phyloP scores from a whole-genome alignment of 179 eudicot species.

The Drosera spatulata region DNA sequence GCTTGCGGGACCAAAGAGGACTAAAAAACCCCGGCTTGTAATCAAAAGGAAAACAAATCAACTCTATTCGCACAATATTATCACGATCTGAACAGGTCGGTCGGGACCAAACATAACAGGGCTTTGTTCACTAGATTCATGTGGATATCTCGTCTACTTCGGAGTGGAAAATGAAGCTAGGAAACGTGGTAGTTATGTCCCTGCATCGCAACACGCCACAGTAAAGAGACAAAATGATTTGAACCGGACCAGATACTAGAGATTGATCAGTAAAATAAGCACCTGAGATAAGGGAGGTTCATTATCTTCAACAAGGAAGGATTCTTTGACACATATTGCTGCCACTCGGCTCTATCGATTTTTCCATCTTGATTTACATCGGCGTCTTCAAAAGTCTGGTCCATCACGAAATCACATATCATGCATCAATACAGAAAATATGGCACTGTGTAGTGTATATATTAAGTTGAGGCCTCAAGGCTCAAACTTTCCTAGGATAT shows the following conservation, averaged over 20 bases:
- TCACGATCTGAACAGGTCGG: not conserved
- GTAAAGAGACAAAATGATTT: too few relatives aligned
- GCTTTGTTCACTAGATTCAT: slow-evolving; percentile 6
- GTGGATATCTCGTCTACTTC: slow-evolving; percentile 32
- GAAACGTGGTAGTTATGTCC: slow-evolving; percentile 13
- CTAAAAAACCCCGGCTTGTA: too few relatives aligned
- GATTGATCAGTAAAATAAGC: slow-evolving; percentile 1
- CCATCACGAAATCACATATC: not conserved
- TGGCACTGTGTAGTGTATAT: not conserved
- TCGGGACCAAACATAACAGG: not conserved
- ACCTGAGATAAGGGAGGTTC: slow-evolving; percentile 81
- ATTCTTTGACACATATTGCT: slow-evolving; percentile 56
- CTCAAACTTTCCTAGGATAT: not conserved
- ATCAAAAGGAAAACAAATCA: not conserved
- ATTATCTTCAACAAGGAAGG: slow-evolving; percentile 74
- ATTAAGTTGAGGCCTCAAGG: not conserved
- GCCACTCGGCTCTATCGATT: slow-evolving; percentile 83
- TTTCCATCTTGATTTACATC: slow-evolving; percentile 79
- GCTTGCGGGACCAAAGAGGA: too few relatives aligned
- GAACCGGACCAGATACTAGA: not conserved
- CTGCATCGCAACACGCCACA: not conserved
- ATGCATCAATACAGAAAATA: not conserved
- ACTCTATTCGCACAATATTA: not conserved
- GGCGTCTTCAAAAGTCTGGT: slow-evolving; percentile 78
- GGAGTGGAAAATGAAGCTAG: slow-evolving; percentile 13